phyloP scores from a whole-genome alignment of 345 rosid genomes.

The Eutrema yunnanense region DNA sequence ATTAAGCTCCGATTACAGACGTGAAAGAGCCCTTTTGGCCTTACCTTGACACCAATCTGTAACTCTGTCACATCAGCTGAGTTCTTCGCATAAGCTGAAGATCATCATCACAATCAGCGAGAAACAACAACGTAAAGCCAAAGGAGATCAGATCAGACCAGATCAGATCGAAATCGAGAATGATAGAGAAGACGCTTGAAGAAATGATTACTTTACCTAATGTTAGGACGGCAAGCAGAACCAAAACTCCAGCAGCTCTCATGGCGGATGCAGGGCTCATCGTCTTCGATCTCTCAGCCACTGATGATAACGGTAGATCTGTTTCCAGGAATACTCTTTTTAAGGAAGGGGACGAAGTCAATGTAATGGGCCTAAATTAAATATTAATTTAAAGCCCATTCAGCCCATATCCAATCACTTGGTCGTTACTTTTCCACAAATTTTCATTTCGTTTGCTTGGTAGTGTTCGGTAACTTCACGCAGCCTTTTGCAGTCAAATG shows the following conservation, averaged over 20 bases:
- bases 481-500: no score
- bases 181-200: background rate
- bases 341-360: background rate
- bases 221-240: slow-evolving; percentile 28
- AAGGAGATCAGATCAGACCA: background rate
- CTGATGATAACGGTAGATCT: background rate
- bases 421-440: background rate
- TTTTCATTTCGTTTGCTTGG: background rate
- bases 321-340: background rate
- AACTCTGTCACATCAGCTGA: slow-evolving; percentile 73
- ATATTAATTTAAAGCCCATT: background rate
- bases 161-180: background rate
- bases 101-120: background rate
- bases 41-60: slow-evolving; percentile 93
- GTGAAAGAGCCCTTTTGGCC: background rate
- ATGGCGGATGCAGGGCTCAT: slow-evolving; percentile 27
- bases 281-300: slow-evolving; percentile 13
- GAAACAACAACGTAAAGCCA: background rate
- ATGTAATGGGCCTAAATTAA: background rate
- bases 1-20: background rate
- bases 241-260: slow-evolving; percentile 30
- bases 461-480: no score
- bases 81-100: slow-evolving; percentile 56
- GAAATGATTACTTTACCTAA: slow-evolving; percentile 23
- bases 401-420: background rate